Base-by-base conservation (phyloP, 805 yeast genomes). In the Candida ponderosae region DNA sequence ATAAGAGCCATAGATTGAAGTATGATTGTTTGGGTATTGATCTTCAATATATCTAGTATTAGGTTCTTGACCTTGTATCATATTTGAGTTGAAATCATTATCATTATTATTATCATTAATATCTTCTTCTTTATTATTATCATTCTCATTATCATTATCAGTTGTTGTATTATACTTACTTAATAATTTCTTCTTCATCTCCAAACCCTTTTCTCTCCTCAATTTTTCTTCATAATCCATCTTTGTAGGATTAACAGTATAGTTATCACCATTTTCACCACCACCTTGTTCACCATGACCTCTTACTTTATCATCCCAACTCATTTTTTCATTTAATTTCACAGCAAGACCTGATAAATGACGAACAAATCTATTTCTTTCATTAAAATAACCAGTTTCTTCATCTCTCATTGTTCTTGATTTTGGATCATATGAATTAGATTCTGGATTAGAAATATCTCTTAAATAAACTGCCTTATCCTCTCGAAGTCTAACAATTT, bases 381-480 rank as follows among this genome's bases (percentile, higher is more conserved):
- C 60, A 43, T 62, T 61, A 24, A 54, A 49, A 28, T 53, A 45
- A 16, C 67, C 68, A 2, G 57, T 42, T 5, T 45, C 39, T 18
- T 56, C 61, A 37, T 56, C 55, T 38, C 60, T 52, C 36, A 60
- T 52, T 17, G 57, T 43, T 38, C 79, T 59, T 3, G 80, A 67
- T 48, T 68, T 74, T 2, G 81, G 79, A 48, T 77, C 76, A 47
- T 72, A 72, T 18, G 67, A 64, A 7, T 71, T 56, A 31, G 66
- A 70, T 20, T 59, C 65, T 1, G 68, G 52, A 42, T 67, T 62
- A 6, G 47, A 36, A 10, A 74, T 59, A 32, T 79, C 68, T 51
- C 74, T 62, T 48, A 75, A 50, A 64, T 86, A 76, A 43, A 75
- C 57, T n/a, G 96, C 94, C 29, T 76, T 76, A 51, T 87, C 96